Evolutionary conservation across 371 early-diverging fungal species (phyloP).

Genomic region (Dinochytrium kinnereticum): DNA sequence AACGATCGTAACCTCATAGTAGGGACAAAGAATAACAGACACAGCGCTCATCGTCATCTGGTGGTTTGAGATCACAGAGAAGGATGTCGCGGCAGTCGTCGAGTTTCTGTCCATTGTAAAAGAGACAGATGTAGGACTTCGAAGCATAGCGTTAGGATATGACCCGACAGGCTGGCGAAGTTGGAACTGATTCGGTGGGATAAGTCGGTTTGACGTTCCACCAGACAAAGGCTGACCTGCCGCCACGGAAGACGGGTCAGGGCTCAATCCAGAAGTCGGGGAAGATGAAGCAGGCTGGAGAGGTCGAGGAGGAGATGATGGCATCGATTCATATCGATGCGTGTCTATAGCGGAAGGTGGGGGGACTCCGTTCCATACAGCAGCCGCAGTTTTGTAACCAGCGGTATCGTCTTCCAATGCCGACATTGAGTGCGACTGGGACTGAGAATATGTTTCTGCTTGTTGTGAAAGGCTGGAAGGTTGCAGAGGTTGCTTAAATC

Average conservation of each 20-base stretch:
- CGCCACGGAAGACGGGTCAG: background rate
- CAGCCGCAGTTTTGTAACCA: too few relatives aligned
- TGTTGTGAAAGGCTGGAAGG: background rate
- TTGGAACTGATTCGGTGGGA: too few relatives aligned
- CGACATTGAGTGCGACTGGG: background rate
- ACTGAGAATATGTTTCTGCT: background rate
- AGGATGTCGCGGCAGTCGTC: background rate
- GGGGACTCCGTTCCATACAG: too few relatives aligned
- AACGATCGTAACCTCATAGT: background rate
- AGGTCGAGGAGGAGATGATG: background rate
- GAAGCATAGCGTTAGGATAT: background rate
- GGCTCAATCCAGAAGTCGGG: background rate
- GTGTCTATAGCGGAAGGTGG: too few relatives aligned
- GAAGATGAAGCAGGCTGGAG: background rate
- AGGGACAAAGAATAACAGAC: background rate
- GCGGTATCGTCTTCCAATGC: background rate
- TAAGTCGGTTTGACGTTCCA: too few relatives aligned
- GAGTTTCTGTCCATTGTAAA: background rate
- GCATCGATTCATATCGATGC: too few relatives aligned
- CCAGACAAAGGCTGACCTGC: too few relatives aligned
- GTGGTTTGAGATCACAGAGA: conserved; percentile 14
- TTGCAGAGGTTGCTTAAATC: background rate
- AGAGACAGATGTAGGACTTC: background rate
- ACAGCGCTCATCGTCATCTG: background rate
- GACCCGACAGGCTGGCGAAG: too few relatives aligned